Evolutionary conservation across 345 rosid species (phyloP).

Genomic region (Lenwebbia sp.): DNA sequence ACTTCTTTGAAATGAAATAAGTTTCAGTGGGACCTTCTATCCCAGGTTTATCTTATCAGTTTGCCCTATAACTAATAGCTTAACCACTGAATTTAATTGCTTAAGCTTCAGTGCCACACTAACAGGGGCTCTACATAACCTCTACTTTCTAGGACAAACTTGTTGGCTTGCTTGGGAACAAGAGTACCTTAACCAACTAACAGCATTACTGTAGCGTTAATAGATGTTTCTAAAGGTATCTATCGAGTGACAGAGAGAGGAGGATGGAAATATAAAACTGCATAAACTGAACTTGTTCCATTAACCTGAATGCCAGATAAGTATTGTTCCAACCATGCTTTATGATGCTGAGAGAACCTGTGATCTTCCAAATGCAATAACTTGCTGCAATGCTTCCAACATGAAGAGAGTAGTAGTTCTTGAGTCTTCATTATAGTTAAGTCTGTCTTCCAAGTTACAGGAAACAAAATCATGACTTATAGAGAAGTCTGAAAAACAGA

Average conservation of each 20-base stretch:
- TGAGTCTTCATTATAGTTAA: constrained; percentile 20
- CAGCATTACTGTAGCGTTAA: not conserved
- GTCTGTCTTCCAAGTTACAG: constrained; percentile 24
- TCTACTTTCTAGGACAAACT: not conserved
- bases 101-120: not conserved
- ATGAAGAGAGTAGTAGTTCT: constrained; percentile 59
- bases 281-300: not conserved
- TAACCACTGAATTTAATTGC: not conserved
- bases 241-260: not conserved
- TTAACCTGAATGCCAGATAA: constrained; percentile 77
- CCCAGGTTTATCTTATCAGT: not conserved
- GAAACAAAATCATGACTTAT: not conserved
- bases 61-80: not conserved
- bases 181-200: not conserved
- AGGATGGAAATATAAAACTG: not conserved
- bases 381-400: constrained; percentile 77
- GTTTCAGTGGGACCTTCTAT: not conserved
- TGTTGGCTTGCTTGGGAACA: not conserved
- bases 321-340: constrained; percentile 63
- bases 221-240: not conserved
- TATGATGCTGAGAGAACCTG: constrained; percentile 38
- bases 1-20: not conserved
- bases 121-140: not conserved
- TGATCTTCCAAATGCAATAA: constrained; percentile 71
- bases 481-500: constrained; percentile 1